Evolutionary conservation across 2,329 filamentous ascomycete species (phyloP).

Genomic region (Fusarium acutatum): DNA sequence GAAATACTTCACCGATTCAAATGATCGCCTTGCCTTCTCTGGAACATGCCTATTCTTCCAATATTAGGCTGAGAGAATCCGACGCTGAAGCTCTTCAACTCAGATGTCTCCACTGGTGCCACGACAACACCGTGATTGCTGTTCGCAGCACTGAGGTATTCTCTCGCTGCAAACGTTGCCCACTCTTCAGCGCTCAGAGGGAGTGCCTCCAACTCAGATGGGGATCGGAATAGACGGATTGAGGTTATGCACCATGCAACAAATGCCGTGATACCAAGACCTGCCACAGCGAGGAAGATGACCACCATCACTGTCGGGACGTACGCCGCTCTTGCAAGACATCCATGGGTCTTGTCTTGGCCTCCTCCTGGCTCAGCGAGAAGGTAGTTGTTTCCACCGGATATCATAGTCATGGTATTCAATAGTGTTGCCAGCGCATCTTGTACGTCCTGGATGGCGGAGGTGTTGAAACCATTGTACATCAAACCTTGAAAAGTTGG

Average conservation of each 20-base stretch:
- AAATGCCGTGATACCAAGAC: background rate
- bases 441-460: background rate
- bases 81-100: background rate
- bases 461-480: background rate
- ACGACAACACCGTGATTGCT: background rate
- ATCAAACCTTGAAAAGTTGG: background rate
- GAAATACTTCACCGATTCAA: background rate
- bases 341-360: background rate
- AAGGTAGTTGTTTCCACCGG: background rate
- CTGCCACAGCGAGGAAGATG: background rate
- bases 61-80: background rate
- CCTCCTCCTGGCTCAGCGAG: background rate
- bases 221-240: background rate
- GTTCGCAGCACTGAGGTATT: background rate
- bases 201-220: background rate
- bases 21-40: background rate
- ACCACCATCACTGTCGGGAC: background rate
- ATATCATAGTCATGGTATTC: background rate
- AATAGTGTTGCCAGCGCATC: background rate
- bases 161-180: background rate
- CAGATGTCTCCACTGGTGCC: background rate
- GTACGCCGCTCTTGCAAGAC: background rate
- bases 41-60: background rate
- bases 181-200: background rate
- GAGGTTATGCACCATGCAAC: background rate